phyloP scores from a whole-genome alignment of 2,329 filamentous ascomycete species.

The Calonectria crousiana region DNA sequence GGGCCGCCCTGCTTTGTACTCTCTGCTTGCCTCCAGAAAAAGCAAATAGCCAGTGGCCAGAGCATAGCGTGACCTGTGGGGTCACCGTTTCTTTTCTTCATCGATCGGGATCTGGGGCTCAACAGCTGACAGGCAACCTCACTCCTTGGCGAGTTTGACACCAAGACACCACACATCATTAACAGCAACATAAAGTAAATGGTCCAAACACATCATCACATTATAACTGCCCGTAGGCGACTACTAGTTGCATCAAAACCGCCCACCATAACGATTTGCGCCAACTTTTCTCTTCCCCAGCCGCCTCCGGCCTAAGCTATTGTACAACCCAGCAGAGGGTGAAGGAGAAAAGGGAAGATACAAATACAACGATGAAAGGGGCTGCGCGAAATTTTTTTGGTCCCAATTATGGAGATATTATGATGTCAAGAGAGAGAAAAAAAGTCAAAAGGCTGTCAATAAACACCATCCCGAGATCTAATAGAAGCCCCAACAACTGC shows the following conservation, averaged over 20 bases:
- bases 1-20: neutral
- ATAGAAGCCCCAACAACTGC: slow-evolving; percentile 44
- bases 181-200: neutral
- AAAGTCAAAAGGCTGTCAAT: slow-evolving; percentile 43
- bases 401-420: slow-evolving; percentile 48
- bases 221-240: slow-evolving; percentile 23
- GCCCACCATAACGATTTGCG: slow-evolving; percentile 50
- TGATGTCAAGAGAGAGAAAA: slow-evolving; percentile 40
- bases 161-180: neutral
- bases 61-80: neutral
- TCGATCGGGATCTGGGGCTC: neutral
- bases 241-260: slow-evolving; percentile 40
- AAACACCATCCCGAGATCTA: slow-evolving; percentile 44
- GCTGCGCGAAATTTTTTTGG: slow-evolving; percentile 42
- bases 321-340: slow-evolving; percentile 52
- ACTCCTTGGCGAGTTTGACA: neutral
- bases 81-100: neutral
- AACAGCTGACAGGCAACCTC: neutral
- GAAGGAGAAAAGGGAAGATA: slow-evolving; percentile 49
- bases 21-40: neutral
- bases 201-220: slow-evolving; percentile 17
- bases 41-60: neutral
- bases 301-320: slow-evolving; percentile 50
- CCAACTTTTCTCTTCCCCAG: slow-evolving; percentile 49
- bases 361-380: slow-evolving; percentile 50